Percentiles rank a stretch among this genome's conserved stretches.
Conservation (phyloP, 331 rosid genomes). For the Telfairia occidentalis region DNA sequence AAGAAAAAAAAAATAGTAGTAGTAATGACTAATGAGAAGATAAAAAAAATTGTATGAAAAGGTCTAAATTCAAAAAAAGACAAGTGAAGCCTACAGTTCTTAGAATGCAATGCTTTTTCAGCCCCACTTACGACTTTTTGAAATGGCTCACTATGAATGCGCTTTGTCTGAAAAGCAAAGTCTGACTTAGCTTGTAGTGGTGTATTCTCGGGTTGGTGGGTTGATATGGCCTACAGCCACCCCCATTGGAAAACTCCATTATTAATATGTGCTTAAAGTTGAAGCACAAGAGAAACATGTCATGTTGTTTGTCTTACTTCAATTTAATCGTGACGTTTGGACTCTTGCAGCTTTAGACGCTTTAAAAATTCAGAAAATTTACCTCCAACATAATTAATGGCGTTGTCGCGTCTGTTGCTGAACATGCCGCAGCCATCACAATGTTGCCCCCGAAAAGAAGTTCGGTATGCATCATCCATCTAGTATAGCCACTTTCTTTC, state of each 20-base stretch:
- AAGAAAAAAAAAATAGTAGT: not conserved
- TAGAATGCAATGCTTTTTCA: conserved; percentile 1
- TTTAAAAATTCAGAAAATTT: not conserved
- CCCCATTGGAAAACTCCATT: conserved; percentile 10
- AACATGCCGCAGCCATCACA: conserved; percentile 11
- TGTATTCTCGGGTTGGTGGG: conserved; percentile 14
- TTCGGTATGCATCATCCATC: not conserved
- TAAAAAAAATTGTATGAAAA: not conserved
- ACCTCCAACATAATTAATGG: not conserved
- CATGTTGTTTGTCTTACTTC: conserved; percentile 5
- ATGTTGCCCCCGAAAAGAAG: not conserved
- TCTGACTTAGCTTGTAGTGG: not conserved
- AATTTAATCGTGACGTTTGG: not conserved
- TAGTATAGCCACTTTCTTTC: not conserved
- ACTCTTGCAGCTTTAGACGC: not conserved
- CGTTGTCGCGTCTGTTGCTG: not conserved
- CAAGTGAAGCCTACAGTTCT: conserved; percentile 1
- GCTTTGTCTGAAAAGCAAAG: conserved; percentile 7
- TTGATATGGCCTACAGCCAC: conserved; percentile 7
- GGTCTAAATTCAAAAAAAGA: not conserved
- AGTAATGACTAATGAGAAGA: not conserved
- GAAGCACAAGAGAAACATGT: conserved; percentile 7
- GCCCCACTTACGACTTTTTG: not conserved
- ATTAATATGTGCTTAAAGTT: conserved; percentile 6
- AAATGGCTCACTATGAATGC: conserved; percentile 5